phyloP scores from a whole-genome alignment of 164 flowering plant genomes.

The Umbilicus rupestris region DNA sequence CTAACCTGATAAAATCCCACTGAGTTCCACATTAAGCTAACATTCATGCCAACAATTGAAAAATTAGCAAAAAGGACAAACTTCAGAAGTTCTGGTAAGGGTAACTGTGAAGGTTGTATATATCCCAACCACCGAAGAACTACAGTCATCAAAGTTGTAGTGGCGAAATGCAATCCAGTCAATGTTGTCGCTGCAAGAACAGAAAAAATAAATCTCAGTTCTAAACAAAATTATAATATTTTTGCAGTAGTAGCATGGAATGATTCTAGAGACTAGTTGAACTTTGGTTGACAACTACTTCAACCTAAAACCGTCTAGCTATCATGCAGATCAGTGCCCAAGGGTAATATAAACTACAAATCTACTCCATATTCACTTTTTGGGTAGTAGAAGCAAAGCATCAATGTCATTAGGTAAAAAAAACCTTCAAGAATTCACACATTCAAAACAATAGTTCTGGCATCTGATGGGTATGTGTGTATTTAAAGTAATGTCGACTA shows the following conservation, averaged over 20 bases:
- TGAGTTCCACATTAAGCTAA: conserved; percentile 73
- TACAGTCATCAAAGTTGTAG: conserved; percentile 47
- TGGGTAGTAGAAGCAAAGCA: neutral
- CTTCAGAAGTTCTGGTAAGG: conserved; percentile 37
- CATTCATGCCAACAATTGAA: conserved; percentile 70
- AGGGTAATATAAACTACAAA: neutral
- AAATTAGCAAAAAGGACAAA: conserved; percentile 56
- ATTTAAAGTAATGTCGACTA: neutral
- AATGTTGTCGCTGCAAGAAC: conserved; percentile 56
- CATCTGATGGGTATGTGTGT: neutral
- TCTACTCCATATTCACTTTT: no score
- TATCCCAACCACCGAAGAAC: conserved; percentile 44
- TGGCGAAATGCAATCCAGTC: conserved; percentile 57
- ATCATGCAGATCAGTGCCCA: neutral
- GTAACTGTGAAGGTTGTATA: conserved; percentile 42
- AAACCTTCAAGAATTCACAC: neutral
- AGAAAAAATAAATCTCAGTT: neutral
- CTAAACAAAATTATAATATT: neutral
- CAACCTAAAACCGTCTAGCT: neutral
- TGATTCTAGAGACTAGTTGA: neutral
- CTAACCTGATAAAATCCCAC: conserved; percentile 73
- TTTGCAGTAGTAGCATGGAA: neutral
- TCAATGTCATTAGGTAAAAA: neutral
- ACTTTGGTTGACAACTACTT: neutral
- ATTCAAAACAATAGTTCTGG: neutral